Evolutionary conservation across 306 rosid genomes (phyloP).

Genomic region (Glycine tomentella): DNA sequence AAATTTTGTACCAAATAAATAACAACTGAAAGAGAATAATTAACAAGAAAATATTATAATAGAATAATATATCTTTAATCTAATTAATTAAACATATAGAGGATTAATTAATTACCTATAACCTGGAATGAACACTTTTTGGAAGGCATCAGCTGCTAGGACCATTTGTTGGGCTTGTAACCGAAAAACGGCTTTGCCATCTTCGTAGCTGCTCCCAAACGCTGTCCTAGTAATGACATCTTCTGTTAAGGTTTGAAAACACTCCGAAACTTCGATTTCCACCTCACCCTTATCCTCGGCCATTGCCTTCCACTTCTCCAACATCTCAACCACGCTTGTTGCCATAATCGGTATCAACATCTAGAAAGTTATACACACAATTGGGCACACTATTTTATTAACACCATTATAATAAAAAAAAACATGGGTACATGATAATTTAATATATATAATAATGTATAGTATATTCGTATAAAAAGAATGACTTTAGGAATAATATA

Average conservation of each 20-base stretch:
- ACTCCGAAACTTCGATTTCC: slow-evolving; percentile 78
- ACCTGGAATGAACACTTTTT: slow-evolving; percentile 83
- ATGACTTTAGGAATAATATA: neutral
- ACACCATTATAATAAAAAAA: neutral
- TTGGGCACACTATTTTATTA: neutral
- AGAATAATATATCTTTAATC: neutral
- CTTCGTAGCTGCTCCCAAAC: slow-evolving; percentile 79
- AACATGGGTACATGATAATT: neutral
- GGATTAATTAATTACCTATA: slow-evolving; percentile 60
- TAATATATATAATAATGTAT: neutral
- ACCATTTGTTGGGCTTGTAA: slow-evolving; percentile 80
- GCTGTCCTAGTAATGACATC: slow-evolving; percentile 70
- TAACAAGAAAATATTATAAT: too few relatives aligned
- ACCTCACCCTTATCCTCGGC: slow-evolving; percentile 58
- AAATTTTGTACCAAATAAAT: too few relatives aligned
- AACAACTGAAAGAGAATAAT: too few relatives aligned
- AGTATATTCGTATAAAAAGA: neutral
- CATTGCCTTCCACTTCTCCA: slow-evolving; percentile 67
- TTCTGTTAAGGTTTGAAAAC: slow-evolving; percentile 74
- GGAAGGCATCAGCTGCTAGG: slow-evolving; percentile 77
- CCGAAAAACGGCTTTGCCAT: slow-evolving; percentile 76
- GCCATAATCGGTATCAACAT: slow-evolving; percentile 76
- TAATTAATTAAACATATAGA: neutral
- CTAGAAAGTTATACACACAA: slow-evolving; percentile 34
- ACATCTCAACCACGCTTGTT: slow-evolving; percentile 66